Evolutionary conservation across 768 basidiomycete genomes (phyloP).

Genomic region (Russula virescens): DNA sequence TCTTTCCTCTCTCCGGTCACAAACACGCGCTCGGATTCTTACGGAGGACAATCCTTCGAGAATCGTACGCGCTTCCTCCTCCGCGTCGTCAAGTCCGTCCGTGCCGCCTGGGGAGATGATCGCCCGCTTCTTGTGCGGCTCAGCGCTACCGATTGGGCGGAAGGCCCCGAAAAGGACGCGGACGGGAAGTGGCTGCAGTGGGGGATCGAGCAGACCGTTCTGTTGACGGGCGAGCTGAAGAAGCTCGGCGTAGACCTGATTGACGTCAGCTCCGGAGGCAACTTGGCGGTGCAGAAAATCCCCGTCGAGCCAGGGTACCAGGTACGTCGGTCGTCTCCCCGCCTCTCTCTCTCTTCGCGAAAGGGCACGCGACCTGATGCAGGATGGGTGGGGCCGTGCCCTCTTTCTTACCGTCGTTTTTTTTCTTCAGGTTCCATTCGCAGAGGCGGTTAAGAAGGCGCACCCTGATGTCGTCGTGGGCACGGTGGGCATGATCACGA

Average conservation of each 20-base stretch:
- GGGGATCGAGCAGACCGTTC: slow-evolving; percentile 72
- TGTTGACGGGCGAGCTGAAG: slow-evolving; percentile 50
- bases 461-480: slow-evolving; percentile 51
- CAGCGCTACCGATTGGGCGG: slow-evolving; percentile 51
- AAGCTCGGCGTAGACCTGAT: slow-evolving; percentile 70
- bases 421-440: slow-evolving; percentile 52
- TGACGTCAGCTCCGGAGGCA: slow-evolving; percentile 47
- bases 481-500: slow-evolving; percentile 69
- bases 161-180: slow-evolving; percentile 46
- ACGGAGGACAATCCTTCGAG: slow-evolving; percentile 61
- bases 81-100: slow-evolving; percentile 47
- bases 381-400: too few species aligned
- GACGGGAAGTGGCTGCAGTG: slow-evolving; percentile 58
- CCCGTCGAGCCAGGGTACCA: slow-evolving; percentile 53
- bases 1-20: slow-evolving; percentile 69
- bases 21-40: slow-evolving; percentile 63
- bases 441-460: slow-evolving; percentile 57
- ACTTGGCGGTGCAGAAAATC: slow-evolving; percentile 51
- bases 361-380: too few species aligned
- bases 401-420: too few species aligned
- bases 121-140: slow-evolving; percentile 67
- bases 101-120: slow-evolving; percentile 47
- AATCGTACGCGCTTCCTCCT: slow-evolving; percentile 64
- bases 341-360: not conserved
- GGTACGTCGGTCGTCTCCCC: slow-evolving; percentile 31